These are phyloP conservation scores for Sungouiozyma ichnusensis DNA, from an alignment of 805 yeast genomes.

Conservation along the genomic window DNA sequence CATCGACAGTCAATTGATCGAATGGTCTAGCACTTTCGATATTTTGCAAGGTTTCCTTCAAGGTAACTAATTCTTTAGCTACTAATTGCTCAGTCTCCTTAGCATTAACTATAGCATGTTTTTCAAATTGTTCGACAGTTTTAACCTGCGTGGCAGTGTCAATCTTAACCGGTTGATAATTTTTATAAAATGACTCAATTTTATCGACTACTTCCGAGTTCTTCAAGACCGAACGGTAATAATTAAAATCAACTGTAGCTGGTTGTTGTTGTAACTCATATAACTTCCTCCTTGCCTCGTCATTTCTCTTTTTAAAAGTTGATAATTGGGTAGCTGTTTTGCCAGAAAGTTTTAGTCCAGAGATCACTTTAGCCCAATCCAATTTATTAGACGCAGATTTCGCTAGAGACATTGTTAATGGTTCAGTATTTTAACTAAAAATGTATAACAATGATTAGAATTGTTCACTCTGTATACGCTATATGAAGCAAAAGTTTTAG, in stretches of 20 bases:
- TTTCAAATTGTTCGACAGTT: slow-evolving; percentile 87
- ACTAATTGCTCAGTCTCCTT: slow-evolving; percentile 86
- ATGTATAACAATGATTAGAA: no score
- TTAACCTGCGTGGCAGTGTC: slow-evolving; percentile 84
- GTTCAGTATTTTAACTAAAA: neutral
- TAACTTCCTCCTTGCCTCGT: slow-evolving; percentile 85
- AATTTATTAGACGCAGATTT: slow-evolving; percentile 67
- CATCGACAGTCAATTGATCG: slow-evolving; percentile 93
- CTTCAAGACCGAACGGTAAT: slow-evolving; percentile 72
- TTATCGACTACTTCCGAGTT: slow-evolving; percentile 71
- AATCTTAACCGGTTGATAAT: slow-evolving; percentile 75
- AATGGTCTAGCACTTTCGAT: slow-evolving; percentile 96
- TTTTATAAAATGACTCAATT: slow-evolving; percentile 63
- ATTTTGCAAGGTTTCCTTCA: slow-evolving; percentile 81
- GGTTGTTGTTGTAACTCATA: slow-evolving; percentile 62
- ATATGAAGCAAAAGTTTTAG: no score
- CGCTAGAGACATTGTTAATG: slow-evolving; percentile 24
- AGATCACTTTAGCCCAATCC: slow-evolving; percentile 89
- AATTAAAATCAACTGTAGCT: slow-evolving; percentile 66
- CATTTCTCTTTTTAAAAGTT: slow-evolving; percentile 95
- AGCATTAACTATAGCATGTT: slow-evolving; percentile 92
- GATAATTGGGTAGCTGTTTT: slow-evolving; percentile 80
- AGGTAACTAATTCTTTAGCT: slow-evolving; percentile 70
- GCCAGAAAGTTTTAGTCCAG: slow-evolving; percentile 87
- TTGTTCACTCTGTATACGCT: no score